A percentile compares a stretch with the other conserved stretches of the same genome.
Evolutionary conservation across 1,139 yeast genomes (phyloP).

Genomic region (Diutina ranongensis): DNA sequence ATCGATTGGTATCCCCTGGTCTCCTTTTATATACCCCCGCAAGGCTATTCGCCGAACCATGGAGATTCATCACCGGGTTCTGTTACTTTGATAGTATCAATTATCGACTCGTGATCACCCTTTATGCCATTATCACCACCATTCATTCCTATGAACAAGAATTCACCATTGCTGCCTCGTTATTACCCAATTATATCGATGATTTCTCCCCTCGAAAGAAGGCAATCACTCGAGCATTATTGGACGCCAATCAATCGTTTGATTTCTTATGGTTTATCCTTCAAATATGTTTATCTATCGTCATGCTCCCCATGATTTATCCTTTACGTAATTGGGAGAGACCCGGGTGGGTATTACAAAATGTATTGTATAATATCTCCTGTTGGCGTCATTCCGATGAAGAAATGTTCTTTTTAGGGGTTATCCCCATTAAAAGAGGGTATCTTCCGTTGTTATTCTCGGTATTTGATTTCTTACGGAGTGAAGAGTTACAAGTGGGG

Average conservation of each 20-base stretch:
- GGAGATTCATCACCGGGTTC: constrained; percentile 3
- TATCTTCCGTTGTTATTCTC: neutral
- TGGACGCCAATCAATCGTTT: neutral
- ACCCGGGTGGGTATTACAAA: neutral
- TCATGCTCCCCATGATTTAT: neutral
- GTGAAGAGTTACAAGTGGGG: neutral
- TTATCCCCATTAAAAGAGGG: neutral
- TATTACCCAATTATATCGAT: neutral
- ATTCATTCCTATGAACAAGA: neutral
- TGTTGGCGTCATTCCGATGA: neutral
- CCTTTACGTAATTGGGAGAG: neutral
- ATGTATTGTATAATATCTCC: neutral
- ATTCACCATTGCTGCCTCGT: neutral
- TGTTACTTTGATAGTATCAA: neutral
- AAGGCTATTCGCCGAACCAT: neutral
- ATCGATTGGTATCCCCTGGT: neutral
- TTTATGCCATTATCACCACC: neutral
- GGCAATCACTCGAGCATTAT: neutral
- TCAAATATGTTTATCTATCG: neutral
- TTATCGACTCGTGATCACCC: neutral
- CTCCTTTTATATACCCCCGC: neutral
- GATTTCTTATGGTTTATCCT: neutral
- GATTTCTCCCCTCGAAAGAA: neutral
- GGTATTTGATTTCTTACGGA: neutral
- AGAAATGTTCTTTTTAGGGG: neutral